phyloP scores from a whole-genome alignment of 164 flowering plant genomes.

The Vitis vinifera region ASM3070453v1 NC_081822.1:35312001-35312500 shows the following conservation, averaged over 20 bases:
- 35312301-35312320: conserved; percentile 55
- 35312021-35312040: conserved; percentile 40
- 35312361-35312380: conserved; percentile 45
- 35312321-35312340: conserved; percentile 54
- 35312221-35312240: conserved; percentile 43
- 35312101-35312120: conserved; percentile 28
- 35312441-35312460: conserved; percentile 50
- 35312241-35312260: conserved; percentile 52
- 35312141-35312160: conserved; percentile 49
- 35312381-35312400: conserved; percentile 53
- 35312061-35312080: conserved; percentile 58
- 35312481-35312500: conserved; percentile 45
- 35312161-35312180: conserved; percentile 44
- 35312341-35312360: conserved; percentile 43
- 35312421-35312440: conserved; percentile 51
- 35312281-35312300: conserved; percentile 75
- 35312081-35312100: conserved; percentile 48
- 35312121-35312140: conserved; percentile 31
- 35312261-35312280: conserved; percentile 40
- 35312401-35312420: conserved; percentile 75
- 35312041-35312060: conserved; percentile 45
- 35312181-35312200: conserved; percentile 54
- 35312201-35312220: conserved; percentile 63
- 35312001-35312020: conserved; percentile 25
- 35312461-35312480: conserved; percentile 49